phyloP scores from a whole-genome alignment of 805 yeast species.

The Nakazawaea ernobii region DNA sequence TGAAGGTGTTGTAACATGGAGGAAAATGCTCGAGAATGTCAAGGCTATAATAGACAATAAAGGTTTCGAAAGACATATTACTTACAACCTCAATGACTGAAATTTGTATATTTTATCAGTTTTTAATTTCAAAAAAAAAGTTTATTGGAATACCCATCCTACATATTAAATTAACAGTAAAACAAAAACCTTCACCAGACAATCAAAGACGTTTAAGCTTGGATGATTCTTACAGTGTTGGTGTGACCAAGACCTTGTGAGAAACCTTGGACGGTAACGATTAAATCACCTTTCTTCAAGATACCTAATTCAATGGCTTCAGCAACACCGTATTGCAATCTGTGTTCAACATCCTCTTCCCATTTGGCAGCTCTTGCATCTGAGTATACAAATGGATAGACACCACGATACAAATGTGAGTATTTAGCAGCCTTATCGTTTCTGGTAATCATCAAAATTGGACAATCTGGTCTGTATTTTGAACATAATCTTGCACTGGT shows the following conservation, averaged over 20 bases:
- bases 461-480: conserved; percentile 96
- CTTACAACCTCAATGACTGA: neutral
- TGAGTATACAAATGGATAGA: conserved; percentile 88
- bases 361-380: conserved; percentile 69
- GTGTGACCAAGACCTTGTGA: conserved; percentile 98
- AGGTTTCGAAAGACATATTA: neutral
- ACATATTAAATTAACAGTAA: neutral
- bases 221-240: conserved; percentile 91
- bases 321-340: conserved; percentile 88
- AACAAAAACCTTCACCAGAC: neutral
- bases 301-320: conserved; percentile 86
- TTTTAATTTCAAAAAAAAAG: neutral
- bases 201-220: conserved; percentile 40
- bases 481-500: conserved; percentile 92
- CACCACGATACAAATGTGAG: conserved; percentile 97
- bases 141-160: neutral
- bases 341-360: conserved; percentile 94
- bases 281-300: conserved; percentile 79
- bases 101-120: too few relatives aligned
- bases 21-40: neutral
- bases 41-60: neutral
- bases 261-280: conserved; percentile 98
- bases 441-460: conserved; percentile 97
- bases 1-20: neutral
- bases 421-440: conserved; percentile 89